A percentile compares a stretch with the other conserved stretches of the same genome.
Conservation (phyloP, 176 grass and related monocot species). For the Leersia perrieri region DNA sequence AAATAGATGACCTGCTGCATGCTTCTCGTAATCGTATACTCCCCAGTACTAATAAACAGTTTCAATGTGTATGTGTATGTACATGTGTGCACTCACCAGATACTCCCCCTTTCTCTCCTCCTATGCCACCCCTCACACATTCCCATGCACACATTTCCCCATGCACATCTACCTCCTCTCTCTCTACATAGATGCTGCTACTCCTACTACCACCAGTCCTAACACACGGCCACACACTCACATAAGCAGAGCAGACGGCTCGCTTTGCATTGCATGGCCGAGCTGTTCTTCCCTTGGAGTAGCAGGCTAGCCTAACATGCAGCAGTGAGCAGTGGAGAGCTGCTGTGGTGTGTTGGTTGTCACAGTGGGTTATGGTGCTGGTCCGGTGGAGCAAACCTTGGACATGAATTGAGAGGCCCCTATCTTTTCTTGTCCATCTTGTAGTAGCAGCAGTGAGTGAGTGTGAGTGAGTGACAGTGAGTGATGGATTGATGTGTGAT, state of each 20-base stretch:
- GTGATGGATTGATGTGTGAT: constrained; percentile 49
- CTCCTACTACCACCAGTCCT: background rate
- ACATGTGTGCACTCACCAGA: background rate
- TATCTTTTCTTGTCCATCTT: constrained; percentile 61
- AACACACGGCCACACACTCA: background rate
- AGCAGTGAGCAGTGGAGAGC: background rate
- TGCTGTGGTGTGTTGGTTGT: background rate
- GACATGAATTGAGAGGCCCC: constrained; percentile 61
- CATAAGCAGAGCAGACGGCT: background rate
- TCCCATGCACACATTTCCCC: constrained; percentile 65
- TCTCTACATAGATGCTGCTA: constrained; percentile 25
- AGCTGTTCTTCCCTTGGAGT: background rate
- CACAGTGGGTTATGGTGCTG: background rate
- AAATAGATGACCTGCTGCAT: too few relatives aligned
- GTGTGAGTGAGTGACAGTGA: background rate
- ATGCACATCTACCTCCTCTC: background rate
- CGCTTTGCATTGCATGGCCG: background rate
- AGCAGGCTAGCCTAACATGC: background rate
- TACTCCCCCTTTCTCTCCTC: constrained; percentile 16
- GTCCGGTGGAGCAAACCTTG: constrained; percentile 24
- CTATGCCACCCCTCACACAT: constrained; percentile 45
- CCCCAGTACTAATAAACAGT: too few relatives aligned
- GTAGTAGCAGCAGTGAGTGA: background rate
- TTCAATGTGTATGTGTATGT: background rate
- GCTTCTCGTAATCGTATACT: too few relatives aligned